A percentile compares a stretch with the other conserved stretches of the same genome.
Conservation (phyloP, 345 rosid species). For the Aegle marmelos region DNA sequence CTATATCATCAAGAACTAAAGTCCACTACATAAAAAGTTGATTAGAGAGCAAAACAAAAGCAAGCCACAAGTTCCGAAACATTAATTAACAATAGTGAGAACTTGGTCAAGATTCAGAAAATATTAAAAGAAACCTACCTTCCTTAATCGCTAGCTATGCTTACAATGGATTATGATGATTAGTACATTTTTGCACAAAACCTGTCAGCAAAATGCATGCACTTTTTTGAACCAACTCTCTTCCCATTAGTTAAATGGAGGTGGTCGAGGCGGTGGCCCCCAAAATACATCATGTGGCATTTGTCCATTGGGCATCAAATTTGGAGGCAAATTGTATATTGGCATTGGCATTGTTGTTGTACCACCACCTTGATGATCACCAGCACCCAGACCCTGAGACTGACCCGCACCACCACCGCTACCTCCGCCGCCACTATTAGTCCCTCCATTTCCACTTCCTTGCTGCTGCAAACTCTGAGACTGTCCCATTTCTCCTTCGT, state of each 20-base stretch:
- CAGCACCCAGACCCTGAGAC: slow-evolving; percentile 27
- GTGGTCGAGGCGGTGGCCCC: slow-evolving; percentile 69
- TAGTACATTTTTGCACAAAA: slow-evolving; percentile 17
- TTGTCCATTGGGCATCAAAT: slow-evolving; percentile 63
- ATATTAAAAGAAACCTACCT: slow-evolving; percentile 17
- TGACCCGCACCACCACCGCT: slow-evolving; percentile 28
- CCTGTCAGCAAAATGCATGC: slow-evolving; percentile 18
- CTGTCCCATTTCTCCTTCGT: slow-evolving; percentile 39
- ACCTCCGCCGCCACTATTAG: slow-evolving; percentile 14
- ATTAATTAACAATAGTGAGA: neutral
- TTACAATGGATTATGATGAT: slow-evolving; percentile 16
- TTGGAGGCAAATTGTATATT: slow-evolving; percentile 64
- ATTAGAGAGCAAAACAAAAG: neutral
- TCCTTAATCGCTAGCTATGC: slow-evolving; percentile 11
- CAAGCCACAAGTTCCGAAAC: slow-evolving; percentile 7
- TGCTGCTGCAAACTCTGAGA: slow-evolving; percentile 21
- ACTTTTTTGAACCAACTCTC: neutral
- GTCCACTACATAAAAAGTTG: slow-evolving; percentile 13
- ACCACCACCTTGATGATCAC: slow-evolving; percentile 36
- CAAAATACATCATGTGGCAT: slow-evolving; percentile 74
- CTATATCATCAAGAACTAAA: slow-evolving; percentile 18
- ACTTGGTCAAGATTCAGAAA: slow-evolving; percentile 21
- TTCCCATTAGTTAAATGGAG: slow-evolving; percentile 39
- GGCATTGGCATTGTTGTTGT: slow-evolving; percentile 40
- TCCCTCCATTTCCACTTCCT: slow-evolving; percentile 31